Evolutionary conservation across 2,329 filamentous ascomycete species (phyloP).

Genomic region (Colletotrichum lupini): DNA sequence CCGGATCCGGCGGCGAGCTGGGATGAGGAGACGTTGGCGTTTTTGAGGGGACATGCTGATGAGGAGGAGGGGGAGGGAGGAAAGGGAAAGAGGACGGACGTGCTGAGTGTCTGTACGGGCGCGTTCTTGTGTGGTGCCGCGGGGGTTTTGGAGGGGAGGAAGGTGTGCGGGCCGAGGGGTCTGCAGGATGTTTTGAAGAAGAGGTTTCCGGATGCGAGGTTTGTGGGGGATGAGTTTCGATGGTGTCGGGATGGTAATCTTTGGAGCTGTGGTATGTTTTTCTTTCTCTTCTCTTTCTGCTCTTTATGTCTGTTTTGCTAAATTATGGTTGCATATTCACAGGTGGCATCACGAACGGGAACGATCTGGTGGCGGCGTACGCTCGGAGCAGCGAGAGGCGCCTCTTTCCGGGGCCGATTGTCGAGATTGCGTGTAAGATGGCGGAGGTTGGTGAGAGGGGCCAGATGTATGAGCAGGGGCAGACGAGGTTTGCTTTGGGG

Average conservation of each 20-base stretch:
- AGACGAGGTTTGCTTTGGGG: constrained; percentile 45
- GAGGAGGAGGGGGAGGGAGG: neutral
- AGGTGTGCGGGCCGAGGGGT: constrained; percentile 58
- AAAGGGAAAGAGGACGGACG: constrained; percentile 50
- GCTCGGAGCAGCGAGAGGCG: constrained; percentile 52
- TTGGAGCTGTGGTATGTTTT: constrained; percentile 61
- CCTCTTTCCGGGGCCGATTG: constrained; percentile 53
- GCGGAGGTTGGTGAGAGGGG: constrained; percentile 61
- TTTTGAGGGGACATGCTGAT: constrained; percentile 54
- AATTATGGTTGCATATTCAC: neutral
- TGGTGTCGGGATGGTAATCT: constrained; percentile 65
- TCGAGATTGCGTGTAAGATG: constrained; percentile 55
- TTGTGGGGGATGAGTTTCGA: constrained; percentile 58
- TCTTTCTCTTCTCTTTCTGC: neutral
- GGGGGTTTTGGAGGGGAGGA: constrained; percentile 58
- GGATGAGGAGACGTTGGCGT: constrained; percentile 49
- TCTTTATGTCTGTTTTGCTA: neutral
- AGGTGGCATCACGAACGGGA: constrained; percentile 68
- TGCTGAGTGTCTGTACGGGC: constrained; percentile 64
- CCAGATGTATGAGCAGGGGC: constrained; percentile 54
- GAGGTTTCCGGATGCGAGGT: constrained; percentile 51
- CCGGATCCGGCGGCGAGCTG: constrained; percentile 52
- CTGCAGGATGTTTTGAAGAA: constrained; percentile 52
- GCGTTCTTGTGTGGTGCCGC: constrained; percentile 59
- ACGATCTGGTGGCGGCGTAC: constrained; percentile 66